These are phyloP conservation scores for Fraxinus latifolia DNA, from an alignment of 305 asterid genomes.

Conservation along the genomic window DNA sequence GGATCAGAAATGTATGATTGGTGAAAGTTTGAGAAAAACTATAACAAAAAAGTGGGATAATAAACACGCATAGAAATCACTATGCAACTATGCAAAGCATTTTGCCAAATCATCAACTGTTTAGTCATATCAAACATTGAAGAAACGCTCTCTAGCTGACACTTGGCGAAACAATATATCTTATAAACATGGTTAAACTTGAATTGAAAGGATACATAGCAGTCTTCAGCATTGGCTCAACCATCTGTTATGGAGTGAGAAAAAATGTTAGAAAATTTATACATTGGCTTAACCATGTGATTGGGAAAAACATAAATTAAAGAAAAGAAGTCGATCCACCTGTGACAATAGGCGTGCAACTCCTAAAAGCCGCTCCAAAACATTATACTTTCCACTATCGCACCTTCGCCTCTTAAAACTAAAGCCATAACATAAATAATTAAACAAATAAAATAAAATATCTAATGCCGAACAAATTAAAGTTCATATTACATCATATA, in stretches of 20 bases:
- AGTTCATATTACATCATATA: background rate
- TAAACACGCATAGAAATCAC: background rate
- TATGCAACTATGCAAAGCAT: background rate
- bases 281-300: background rate
- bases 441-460: background rate
- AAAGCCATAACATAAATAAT: constrained; percentile 18
- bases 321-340: constrained; percentile 30
- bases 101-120: background rate
- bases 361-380: constrained; percentile 79
- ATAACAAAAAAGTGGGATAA: background rate
- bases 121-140: background rate
- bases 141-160: background rate
- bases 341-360: constrained; percentile 57
- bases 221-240: constrained; percentile 78
- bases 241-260: constrained; percentile 56
- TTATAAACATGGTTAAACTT: background rate
- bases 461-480: background rate
- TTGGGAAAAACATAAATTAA: background rate
- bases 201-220: constrained; percentile 68
- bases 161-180: background rate
- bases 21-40: background rate
- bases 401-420: constrained; percentile 76
- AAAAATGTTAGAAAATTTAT: constrained; percentile 15
- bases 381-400: constrained; percentile 54
- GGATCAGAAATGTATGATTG: background rate